Conservation (phyloP, 1,139 yeast genomes). For the Sugiyamaella paludigena region DNA sequence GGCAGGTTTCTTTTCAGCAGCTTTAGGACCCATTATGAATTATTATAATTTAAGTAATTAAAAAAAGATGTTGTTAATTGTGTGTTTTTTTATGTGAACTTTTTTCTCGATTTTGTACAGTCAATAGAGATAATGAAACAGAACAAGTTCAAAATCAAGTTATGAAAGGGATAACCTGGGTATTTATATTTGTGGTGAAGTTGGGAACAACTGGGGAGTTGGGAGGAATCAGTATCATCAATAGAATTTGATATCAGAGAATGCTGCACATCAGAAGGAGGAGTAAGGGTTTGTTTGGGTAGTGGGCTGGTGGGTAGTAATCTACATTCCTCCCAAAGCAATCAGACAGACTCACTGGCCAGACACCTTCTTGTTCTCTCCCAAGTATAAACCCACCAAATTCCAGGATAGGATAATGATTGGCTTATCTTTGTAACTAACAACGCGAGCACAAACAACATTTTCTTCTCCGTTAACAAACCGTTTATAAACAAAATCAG, state of each 20-base stretch:
- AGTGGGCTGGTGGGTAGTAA: too few species aligned
- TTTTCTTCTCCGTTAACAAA: too few species aligned
- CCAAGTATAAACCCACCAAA: too few species aligned
- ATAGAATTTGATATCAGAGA: conserved; percentile 8
- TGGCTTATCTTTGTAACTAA: too few species aligned
- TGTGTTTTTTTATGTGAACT: conserved; percentile 22
- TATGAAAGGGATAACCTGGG: conserved; percentile 11
- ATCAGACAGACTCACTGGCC: too few species aligned
- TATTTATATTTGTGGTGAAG: conserved; percentile 11
- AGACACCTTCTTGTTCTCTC: too few species aligned
- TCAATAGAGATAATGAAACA: conserved; percentile 26
- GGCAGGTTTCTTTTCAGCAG: conserved; percentile 76
- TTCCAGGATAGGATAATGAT: too few species aligned
- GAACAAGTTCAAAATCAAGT: conserved; percentile 14
- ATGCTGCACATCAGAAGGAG: not conserved
- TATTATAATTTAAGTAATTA: conserved; percentile 11
- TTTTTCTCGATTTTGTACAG: conserved; percentile 34
- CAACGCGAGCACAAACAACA: too few species aligned
- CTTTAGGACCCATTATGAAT: conserved; percentile 87
- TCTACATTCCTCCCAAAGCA: too few species aligned
- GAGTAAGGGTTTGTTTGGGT: not conserved
- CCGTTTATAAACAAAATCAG: too few species aligned
- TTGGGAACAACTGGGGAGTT: not conserved
- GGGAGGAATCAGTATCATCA: conserved; percentile 9
- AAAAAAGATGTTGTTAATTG: too few species aligned